phyloP scores from a whole-genome alignment of 1,139 yeast species.

The Lodderomyces elongisporus region DNA sequence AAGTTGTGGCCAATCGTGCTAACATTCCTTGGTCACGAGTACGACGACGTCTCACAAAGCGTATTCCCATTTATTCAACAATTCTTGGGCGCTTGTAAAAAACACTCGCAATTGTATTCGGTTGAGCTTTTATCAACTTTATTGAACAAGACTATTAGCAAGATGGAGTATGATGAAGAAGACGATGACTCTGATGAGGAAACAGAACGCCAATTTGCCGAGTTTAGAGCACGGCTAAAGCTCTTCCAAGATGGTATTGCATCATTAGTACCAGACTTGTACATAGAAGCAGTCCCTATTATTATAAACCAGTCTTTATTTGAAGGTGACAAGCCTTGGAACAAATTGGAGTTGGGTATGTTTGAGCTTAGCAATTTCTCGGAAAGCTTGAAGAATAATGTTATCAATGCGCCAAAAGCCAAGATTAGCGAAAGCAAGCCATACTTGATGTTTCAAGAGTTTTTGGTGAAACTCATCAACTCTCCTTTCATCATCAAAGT shows the following conservation, averaged over 20 bases:
- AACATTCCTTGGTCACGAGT: slow-evolving; percentile 69
- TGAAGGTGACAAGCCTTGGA: slow-evolving; percentile 50
- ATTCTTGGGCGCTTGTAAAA: slow-evolving; percentile 67
- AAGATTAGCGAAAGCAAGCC: slow-evolving; percentile 62
- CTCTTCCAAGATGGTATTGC: slow-evolving; percentile 84
- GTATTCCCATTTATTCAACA: slow-evolving; percentile 77
- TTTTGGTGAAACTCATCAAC: slow-evolving; percentile 61
- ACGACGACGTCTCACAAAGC: slow-evolving; percentile 82
- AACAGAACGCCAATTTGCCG: slow-evolving; percentile 70
- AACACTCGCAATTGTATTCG: slow-evolving; percentile 33
- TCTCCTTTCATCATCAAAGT: slow-evolving; percentile 47
- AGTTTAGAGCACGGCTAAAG: slow-evolving; percentile 67
- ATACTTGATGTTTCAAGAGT: slow-evolving; percentile 52
- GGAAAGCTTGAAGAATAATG: slow-evolving; percentile 72
- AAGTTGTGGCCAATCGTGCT: slow-evolving; percentile 68
- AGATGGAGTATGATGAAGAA: slow-evolving; percentile 75
- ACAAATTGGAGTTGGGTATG: slow-evolving; percentile 78
- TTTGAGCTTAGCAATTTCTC: slow-evolving; percentile 74
- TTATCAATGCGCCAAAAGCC: slow-evolving; percentile 61
- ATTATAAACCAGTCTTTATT: slow-evolving; percentile 61
- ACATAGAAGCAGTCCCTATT: slow-evolving; percentile 61
- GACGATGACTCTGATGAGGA: slow-evolving; percentile 66
- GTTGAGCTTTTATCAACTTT: slow-evolving; percentile 56
- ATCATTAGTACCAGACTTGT: slow-evolving; percentile 65
- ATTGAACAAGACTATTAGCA: slow-evolving; percentile 64